Base-by-base conservation (phyloP, 345 rosid species). In the Populus davidiana region DNA sequence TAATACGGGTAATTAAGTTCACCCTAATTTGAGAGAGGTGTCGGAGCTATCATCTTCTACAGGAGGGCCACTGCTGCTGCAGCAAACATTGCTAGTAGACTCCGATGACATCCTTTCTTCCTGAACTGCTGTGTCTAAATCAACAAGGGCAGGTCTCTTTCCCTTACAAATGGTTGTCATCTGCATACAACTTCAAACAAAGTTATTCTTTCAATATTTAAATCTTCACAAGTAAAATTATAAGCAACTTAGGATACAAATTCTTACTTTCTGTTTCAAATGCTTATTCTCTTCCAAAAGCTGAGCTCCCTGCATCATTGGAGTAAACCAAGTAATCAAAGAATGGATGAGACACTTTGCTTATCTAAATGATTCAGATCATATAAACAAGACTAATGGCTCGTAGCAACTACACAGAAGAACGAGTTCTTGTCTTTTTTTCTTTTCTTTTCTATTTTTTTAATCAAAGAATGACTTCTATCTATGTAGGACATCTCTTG, bases 31-130 rank as follows among this genome's bases (percentile, higher is more conserved):
- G 72, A 80, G 83, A 33, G 83, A 80, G 49, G 79, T 70, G 43
- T 70, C 79, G 16, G 79, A 80, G 75, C 79, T 75, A 71, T 80
- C 83, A 71, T 75, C 83, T 23, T 70, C 76, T 9, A 52, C 12
- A n/a, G 90, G 82, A 62, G 91, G 90, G 67, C 90, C 88, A n/a
- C 91, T 84, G 79, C 75, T 89, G 84, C 86, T 87, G 83, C 90
- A 83, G 86, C 85, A 88, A 23, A 83, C 84, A 52, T 88, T 85
- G 65, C 89, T 80, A 7, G 77, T 89, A 2, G 94, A 89, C 59
- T 89, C 94, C 1, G 91, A 84, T 5, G 93, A 91, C 77, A 86
- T 10, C 35, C 93, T 92, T 85, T 91, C 93, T 79, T 91, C 91
- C 27, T 78, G 88, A 10, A 77, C 72, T 3, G 36, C 85, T 6